Conservation (phyloP, 169 alveolate species). For the Cryptosporidium meleagridis region DNA sequence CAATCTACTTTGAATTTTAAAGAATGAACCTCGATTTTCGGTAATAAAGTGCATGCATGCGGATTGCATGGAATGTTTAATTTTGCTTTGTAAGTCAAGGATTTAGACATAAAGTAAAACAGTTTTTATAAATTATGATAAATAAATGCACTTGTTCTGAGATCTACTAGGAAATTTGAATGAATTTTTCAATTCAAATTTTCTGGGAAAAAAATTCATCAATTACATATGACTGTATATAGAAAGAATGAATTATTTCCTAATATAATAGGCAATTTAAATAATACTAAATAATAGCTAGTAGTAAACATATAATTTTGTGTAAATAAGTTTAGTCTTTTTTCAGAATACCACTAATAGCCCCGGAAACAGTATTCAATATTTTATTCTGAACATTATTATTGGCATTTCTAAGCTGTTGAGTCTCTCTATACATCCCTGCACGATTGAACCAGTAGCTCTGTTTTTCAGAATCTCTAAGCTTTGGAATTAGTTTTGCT, state of each 20-base stretch:
- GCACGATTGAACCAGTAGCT: constrained; percentile 66
- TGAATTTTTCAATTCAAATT: no score
- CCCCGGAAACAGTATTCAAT: constrained; percentile 38
- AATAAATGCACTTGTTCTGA: no score
- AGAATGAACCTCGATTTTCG: neutral
- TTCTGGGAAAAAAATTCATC: no score
- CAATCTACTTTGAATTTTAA: neutral
- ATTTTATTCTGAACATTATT: constrained; percentile 38
- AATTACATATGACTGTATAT: no score
- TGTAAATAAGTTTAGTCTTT: neutral
- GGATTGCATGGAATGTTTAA: neutral
- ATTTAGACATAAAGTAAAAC: neutral
- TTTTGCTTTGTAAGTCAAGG: neutral
- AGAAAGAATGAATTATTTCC: neutral
- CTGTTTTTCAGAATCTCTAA: constrained; percentile 51
- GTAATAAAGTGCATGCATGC: neutral
- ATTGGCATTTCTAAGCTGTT: constrained; percentile 8
- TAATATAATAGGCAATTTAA: neutral
- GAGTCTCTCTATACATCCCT: constrained; percentile 72
- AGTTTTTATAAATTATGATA: no score
- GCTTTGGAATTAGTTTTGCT: constrained; percentile 68
- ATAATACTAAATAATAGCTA: neutral
- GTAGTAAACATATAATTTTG: neutral
- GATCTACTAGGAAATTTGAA: neutral
- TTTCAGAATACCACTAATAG: constrained; percentile 33